Base-by-base conservation (phyloP, 139 green algal genomes). In the Astrephomene gubernaculifera region DNA sequence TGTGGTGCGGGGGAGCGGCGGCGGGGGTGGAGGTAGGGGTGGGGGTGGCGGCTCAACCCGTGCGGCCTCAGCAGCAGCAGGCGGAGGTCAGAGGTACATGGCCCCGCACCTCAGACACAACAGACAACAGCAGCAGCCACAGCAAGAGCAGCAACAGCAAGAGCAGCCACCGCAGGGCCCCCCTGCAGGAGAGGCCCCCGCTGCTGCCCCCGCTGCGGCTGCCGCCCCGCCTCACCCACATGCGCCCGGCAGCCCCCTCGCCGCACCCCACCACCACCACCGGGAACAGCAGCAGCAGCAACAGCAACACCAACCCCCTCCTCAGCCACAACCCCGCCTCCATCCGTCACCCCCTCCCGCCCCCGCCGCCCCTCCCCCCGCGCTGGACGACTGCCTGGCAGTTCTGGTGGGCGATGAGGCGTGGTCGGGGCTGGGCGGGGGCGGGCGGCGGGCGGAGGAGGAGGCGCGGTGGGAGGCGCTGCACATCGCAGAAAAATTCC, bases 401-500 rank as follows among this genome's bases (percentile, higher is more conserved):
- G 65, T 25, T 33, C 36, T 69, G 49, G 65, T 86, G 49, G 65
- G 65, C 45, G 27, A 25, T 6, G 57, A 10, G 6, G 65, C 79
- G 7, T 78, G 79, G 79, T 25, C 10, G 49, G 49, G 45, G 1
- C 29, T 41, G 39, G 60, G 41, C 7, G 35, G 49, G 22, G 22
- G 64, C 45, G 45, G 31, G 10, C 4, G 31, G 8, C 14, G 43
- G 44, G 35, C 24, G 25, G 19, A 4, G 2, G 36, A 22, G 24
- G 45, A 43, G 31, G 33, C 24, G 63, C 22, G 1, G 33, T 7
- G 2, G 45, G 79, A 43, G 44, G 33, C 60, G 65, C 65, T 86
- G 44, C 79, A 76, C 64, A 78, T 86, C 49, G 79, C 79, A 4
- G 79, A 86, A 52, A 61, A 61, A 27, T 86, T 86, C 52, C 45